Percentiles rank a stretch among this genome's conserved stretches.
Evolutionary conservation across 2,329 filamentous ascomycete species (phyloP).

Genomic region (Paecilomyces dactylethromorphus): DNA sequence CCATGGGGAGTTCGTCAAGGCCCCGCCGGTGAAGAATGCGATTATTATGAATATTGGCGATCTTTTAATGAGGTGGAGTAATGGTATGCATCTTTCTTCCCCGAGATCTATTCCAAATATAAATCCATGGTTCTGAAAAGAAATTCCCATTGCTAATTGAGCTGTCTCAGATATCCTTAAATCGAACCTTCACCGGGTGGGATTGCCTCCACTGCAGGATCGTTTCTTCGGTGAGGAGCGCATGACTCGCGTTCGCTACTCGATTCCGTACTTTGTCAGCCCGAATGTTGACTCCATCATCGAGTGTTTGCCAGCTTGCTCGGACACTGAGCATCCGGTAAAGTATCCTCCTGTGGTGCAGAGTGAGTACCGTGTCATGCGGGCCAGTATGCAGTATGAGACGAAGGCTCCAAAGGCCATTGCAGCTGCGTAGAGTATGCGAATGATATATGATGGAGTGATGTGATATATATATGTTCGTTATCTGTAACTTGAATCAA

Average conservation of each 20-base stretch:
- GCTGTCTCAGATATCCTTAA: constrained; percentile 32
- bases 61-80: constrained; percentile 36
- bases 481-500: not conserved
- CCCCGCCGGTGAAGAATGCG: constrained; percentile 21
- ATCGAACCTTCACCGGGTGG: constrained; percentile 44
- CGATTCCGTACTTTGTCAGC: constrained; percentile 26
- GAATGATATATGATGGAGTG: not conserved
- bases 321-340: not conserved
- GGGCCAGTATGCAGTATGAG: not conserved
- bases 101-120: not conserved
- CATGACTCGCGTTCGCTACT: constrained; percentile 20
- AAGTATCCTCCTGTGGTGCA: not conserved
- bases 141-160: not conserved
- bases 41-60: constrained; percentile 39
- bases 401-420: not conserved
- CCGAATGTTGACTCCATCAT: constrained; percentile 11
- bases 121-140: not conserved
- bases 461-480: not conserved
- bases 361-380: not conserved
- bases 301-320: constrained; percentile 1
- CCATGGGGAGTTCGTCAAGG: constrained; percentile 27
- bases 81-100: constrained; percentile 19
- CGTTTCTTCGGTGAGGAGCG: constrained; percentile 23
- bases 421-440: not conserved
- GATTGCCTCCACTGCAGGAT: constrained; percentile 28